These are phyloP conservation scores for Penicillium cosmopolitanum DNA, from an alignment of 495 filamentous ascomycete species.

Conservation along the genomic window DNA sequence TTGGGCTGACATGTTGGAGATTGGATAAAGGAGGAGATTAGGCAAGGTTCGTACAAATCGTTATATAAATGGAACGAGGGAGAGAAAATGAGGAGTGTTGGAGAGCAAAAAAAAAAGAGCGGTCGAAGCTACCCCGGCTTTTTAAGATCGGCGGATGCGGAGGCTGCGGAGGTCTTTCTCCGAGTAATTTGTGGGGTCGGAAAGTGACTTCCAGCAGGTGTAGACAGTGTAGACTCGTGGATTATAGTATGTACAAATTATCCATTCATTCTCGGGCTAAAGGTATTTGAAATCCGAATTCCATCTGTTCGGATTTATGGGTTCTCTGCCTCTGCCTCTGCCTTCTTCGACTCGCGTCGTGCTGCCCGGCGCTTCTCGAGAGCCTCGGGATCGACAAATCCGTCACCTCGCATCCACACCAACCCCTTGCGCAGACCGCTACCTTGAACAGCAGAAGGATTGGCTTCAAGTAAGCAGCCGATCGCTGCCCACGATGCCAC, in stretches of 20 bases:
- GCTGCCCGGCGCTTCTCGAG: slow-evolving; percentile 35
- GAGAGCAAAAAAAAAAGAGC: background rate
- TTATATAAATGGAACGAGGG: background rate
- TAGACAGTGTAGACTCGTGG: background rate
- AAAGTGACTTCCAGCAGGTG: slow-evolving; percentile 28
- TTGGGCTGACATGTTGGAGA: slow-evolving; percentile 40
- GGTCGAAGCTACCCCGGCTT: slow-evolving; percentile 12
- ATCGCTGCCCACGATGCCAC: slow-evolving; percentile 74
- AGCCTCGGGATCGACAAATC: slow-evolving; percentile 54
- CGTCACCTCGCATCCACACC: slow-evolving; percentile 73
- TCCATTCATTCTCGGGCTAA: background rate
- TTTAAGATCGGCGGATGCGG: slow-evolving; percentile 21
- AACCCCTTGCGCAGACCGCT: slow-evolving; percentile 71
- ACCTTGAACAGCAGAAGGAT: slow-evolving; percentile 68
- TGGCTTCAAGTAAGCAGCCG: slow-evolving; percentile 75
- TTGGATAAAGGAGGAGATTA: background rate
- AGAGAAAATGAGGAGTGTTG: background rate
- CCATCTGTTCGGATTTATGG: background rate
- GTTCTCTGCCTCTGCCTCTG: slow-evolving; percentile 10
- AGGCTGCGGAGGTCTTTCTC: slow-evolving; percentile 18
- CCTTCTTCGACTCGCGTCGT: slow-evolving; percentile 33
- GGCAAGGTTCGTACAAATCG: background rate
- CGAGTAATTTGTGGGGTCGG: slow-evolving; percentile 24
- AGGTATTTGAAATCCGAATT: background rate
- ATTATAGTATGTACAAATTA: background rate